These are phyloP conservation scores for Lachancea thermotolerans DNA, from an alignment of 805 yeast genomes.

Conservation along the genomic window DNA sequence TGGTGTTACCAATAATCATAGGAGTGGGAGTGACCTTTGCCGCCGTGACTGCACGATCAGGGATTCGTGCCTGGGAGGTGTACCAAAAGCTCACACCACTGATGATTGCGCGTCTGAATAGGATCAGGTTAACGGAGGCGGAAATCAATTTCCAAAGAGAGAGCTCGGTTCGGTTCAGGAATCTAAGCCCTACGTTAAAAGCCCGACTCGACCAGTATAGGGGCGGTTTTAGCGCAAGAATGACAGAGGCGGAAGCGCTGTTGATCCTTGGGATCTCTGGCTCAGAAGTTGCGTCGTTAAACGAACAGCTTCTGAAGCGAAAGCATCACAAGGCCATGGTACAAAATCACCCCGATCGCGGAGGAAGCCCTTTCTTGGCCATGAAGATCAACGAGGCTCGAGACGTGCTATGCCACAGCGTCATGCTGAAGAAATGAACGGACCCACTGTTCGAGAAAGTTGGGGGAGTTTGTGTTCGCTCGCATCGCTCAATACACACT, in stretches of 20 bases:
- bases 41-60: constrained; percentile 25
- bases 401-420: constrained; percentile 46
- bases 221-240: constrained; percentile 59
- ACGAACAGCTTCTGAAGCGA: constrained; percentile 53
- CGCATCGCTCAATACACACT: neutral
- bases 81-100: constrained; percentile 24
- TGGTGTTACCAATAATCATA: constrained; percentile 30
- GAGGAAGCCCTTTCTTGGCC: constrained; percentile 86
- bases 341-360: constrained; percentile 90
- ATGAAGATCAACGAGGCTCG: constrained; percentile 90
- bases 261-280: constrained; percentile 54
- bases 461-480: too few species aligned
- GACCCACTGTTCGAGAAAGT: neutral
- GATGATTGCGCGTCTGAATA: constrained; percentile 26
- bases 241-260: constrained; percentile 68
- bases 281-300: constrained; percentile 45
- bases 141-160: constrained; percentile 6
- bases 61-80: constrained; percentile 27
- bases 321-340: constrained; percentile 80
- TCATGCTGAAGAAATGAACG: constrained; percentile 15
- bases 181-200: constrained; percentile 12
- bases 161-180: constrained; percentile 13
- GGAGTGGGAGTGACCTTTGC: constrained; percentile 26
- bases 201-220: constrained; percentile 29
- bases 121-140: constrained; percentile 13